Base-by-base conservation (phyloP, 1,139 yeast genomes). In the Suhomyces wounanorum region DNA sequence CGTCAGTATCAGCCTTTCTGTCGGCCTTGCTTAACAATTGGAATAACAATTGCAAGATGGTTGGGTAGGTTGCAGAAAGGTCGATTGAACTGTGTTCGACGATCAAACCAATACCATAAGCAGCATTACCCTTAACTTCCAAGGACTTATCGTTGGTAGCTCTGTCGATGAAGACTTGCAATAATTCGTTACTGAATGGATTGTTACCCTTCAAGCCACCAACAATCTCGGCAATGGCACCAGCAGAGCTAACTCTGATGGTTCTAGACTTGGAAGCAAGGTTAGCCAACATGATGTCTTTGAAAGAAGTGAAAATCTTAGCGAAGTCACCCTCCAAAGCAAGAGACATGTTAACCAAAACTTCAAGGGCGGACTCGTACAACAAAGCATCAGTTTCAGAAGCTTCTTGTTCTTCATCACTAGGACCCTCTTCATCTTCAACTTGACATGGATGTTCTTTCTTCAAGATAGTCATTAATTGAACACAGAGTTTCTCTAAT, bases 121-220 rank as follows among this genome's bases (percentile, higher is more conserved):
- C 97, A 51, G 98, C 95, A 63, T 91, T 89, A 60, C 97, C 94
- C 73, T 94, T 87, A 51, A 91, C 98, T 66, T 91, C 97, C 59
- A 88, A 78, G 26, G 95, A 87, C 62, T 84, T 81, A 69, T 94
- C 99, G 57, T 80, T 78, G 54, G 85, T 76, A 56, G 94, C 78
- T 60, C 88, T 85, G 54, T 82, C 80, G 50, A 81, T 76, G 64
- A 94, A 85, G 25, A 86, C 76, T 65, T 85, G 83, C 62, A 91
- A 73, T 62, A 94, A 77, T 59, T 87, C 89, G 57, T 82, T 82
- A 46, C 86, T 73, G 72, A 76, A 85, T 54, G 89, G 88, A 62
- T 89, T 84, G 56, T 82, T 69, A 39, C 77, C 67, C 66, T 87
- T 85, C 77, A 94, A 76, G 52, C 95, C 95, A 52, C 82, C 81